A percentile compares a stretch with the other conserved stretches of the same genome.
Evolutionary conservation across 2,329 filamentous ascomycete genomes (phyloP).

Genomic region (Cladobotryum mycophilum): DNA sequence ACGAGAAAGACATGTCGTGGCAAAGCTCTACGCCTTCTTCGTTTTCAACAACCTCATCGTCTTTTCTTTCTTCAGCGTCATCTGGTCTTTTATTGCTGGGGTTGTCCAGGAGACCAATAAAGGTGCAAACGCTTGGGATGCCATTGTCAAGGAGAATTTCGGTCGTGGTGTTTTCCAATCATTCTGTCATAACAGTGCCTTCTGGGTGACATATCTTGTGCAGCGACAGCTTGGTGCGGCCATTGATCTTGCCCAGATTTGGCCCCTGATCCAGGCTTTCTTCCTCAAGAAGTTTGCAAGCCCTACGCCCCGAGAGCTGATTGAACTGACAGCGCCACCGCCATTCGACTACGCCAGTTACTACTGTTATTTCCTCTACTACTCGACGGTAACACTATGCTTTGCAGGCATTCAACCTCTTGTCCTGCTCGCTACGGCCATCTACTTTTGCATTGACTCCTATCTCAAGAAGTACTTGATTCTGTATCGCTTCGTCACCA

Average conservation of each 20-base stretch:
- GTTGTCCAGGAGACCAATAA: slow-evolving; percentile 55
- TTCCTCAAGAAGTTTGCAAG: slow-evolving; percentile 77
- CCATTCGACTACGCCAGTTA: slow-evolving; percentile 93
- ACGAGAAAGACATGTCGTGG: slow-evolving; percentile 83
- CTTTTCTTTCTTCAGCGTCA: slow-evolving; percentile 83
- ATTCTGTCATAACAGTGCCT: slow-evolving; percentile 75
- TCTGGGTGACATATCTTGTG: slow-evolving; percentile 90
- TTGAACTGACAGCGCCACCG: slow-evolving; percentile 86
- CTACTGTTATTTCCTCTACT: slow-evolving; percentile 97
- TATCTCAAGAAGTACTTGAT: slow-evolving; percentile 93
- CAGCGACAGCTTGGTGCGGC: slow-evolving; percentile 90
- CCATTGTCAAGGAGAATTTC: slow-evolving; percentile 59
- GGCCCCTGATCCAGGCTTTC: slow-evolving; percentile 77
- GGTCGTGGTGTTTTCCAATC: slow-evolving; percentile 61
- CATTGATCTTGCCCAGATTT: slow-evolving; percentile 86
- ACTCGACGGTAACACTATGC: slow-evolving; percentile 79
- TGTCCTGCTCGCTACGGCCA: slow-evolving; percentile 74
- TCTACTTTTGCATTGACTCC: slow-evolving; percentile 84
- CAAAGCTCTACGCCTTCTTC: slow-evolving; percentile 91
- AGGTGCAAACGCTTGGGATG: slow-evolving; percentile 59
- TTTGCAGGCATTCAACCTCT: slow-evolving; percentile 83
- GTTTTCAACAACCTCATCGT: slow-evolving; percentile 94
- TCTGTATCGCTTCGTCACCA: slow-evolving; percentile 92
- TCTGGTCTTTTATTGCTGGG: slow-evolving; percentile 65
- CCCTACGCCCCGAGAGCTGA: slow-evolving; percentile 84